Percentiles rank a stretch among this genome's conserved stretches.
phyloP scores from a whole-genome alignment of 2,329 filamentous ascomycete genomes.

The Ophiocordyceps camponoti-floridani region DNA sequence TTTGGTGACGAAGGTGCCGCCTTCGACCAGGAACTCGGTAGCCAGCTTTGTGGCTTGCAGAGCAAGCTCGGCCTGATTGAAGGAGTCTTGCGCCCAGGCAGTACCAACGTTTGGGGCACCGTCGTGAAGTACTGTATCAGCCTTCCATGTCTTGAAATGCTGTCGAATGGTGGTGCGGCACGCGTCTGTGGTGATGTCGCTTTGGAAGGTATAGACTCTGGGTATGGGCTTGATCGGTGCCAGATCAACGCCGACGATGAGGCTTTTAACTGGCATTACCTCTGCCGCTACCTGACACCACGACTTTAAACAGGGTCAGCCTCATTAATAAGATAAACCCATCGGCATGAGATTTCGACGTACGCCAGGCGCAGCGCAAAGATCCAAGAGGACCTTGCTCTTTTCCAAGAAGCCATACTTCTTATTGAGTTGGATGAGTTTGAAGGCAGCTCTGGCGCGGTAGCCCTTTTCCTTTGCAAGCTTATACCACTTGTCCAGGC shows the following conservation, averaged over 20 bases:
- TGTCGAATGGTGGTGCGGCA: conserved; percentile 76
- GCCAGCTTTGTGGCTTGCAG: conserved; percentile 84
- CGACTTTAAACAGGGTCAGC: conserved; percentile 31
- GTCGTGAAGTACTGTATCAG: conserved; percentile 88
- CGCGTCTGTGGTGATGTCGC: conserved; percentile 95
- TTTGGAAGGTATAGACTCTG: conserved; percentile 85
- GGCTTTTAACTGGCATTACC: conserved; percentile 75
- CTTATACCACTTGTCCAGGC: conserved; percentile 97
- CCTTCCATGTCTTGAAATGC: conserved; percentile 91
- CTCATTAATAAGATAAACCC: background rate
- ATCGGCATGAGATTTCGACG: conserved; percentile 12
- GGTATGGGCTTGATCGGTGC: conserved; percentile 92
- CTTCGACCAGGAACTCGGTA: conserved; percentile 77
- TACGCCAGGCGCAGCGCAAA: conserved; percentile 89
- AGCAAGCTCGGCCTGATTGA: conserved; percentile 87
- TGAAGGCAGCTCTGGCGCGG: conserved; percentile 88
- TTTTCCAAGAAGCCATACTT: conserved; percentile 97
- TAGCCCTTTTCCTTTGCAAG: conserved; percentile 98
- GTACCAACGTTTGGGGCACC: conserved; percentile 96
- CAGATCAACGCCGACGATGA: conserved; percentile 90
- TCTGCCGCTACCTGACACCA: conserved; percentile 96
- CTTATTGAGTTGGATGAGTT: conserved; percentile 95
- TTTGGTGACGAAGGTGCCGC: conserved; percentile 91
- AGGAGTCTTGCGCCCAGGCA: conserved; percentile 95
- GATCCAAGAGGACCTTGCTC: conserved; percentile 89